These are phyloP conservation scores for Saturnispora galanensis DNA, from an alignment of 805 yeast species.

Conservation along the genomic window DNA sequence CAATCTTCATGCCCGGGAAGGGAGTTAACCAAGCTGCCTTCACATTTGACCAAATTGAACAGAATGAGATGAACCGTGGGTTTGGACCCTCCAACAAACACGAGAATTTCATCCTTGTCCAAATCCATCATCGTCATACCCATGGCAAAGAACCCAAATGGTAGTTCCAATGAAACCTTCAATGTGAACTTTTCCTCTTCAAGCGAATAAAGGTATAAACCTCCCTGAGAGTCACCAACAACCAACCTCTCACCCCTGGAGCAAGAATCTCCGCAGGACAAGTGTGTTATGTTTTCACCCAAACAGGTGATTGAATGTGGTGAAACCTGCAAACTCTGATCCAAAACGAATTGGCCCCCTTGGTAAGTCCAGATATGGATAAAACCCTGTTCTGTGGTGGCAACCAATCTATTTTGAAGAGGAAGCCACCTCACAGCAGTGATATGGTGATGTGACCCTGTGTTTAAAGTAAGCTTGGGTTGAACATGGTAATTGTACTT, in stretches of 20 bases:
- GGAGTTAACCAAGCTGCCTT: slow-evolving; percentile 32
- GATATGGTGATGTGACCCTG: slow-evolving; percentile 51
- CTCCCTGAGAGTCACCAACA: slow-evolving; percentile 60
- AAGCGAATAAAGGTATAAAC: slow-evolving; percentile 42
- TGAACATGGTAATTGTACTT: slow-evolving; percentile 29
- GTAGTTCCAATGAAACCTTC: slow-evolving; percentile 25
- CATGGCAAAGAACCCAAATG: slow-evolving; percentile 42
- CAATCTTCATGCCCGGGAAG: slow-evolving; percentile 94
- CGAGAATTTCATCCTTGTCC: slow-evolving; percentile 29
- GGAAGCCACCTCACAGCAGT: slow-evolving; percentile 57
- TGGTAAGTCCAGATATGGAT: slow-evolving; percentile 49
- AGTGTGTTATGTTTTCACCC: slow-evolving; percentile 5
- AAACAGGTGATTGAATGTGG: slow-evolving; percentile 10
- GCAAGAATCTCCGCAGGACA: neutral
- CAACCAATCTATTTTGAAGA: slow-evolving; percentile 35
- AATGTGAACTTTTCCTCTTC: slow-evolving; percentile 19
- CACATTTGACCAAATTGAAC: slow-evolving; percentile 16
- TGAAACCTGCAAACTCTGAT: slow-evolving; percentile 22
- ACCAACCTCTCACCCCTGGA: slow-evolving; percentile 31
- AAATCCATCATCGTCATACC: slow-evolving; percentile 28
- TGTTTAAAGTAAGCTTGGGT: slow-evolving; percentile 43
- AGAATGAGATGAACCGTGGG: slow-evolving; percentile 36
- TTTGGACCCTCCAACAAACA: slow-evolving; percentile 71
- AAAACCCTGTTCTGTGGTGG: slow-evolving; percentile 59
- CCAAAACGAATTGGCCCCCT: slow-evolving; percentile 19